phyloP scores from a whole-genome alignment of 1,284 basidiomycete species.

The Pseudozyma pruni region DNA sequence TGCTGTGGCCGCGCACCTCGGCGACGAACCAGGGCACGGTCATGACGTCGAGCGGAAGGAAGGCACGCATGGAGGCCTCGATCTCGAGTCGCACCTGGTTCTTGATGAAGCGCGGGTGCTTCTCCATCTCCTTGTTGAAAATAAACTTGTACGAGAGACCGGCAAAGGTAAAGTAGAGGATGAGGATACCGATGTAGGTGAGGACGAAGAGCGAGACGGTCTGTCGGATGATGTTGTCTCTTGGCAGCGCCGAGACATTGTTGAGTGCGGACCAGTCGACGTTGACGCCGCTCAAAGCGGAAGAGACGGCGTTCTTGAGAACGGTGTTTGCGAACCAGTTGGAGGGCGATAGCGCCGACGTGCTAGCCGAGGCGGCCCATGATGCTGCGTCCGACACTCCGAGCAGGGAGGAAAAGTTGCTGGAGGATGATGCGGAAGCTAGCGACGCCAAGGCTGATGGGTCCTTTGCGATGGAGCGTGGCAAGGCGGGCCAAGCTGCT shows the following conservation, averaged over 20 bases:
- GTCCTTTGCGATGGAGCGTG: slow-evolving; percentile 35
- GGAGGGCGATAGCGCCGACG: slow-evolving; percentile 21
- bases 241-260: slow-evolving; percentile 48
- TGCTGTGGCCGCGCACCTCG: slow-evolving; percentile 87
- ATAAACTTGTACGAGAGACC: slow-evolving; percentile 80
- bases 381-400: slow-evolving; percentile 17
- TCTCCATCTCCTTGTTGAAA: slow-evolving; percentile 96
- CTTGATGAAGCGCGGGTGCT: slow-evolving; percentile 90
- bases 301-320: slow-evolving; percentile 34
- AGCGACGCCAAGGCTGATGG: slow-evolving; percentile 33
- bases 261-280: slow-evolving; percentile 43
- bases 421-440: slow-evolving; percentile 40
- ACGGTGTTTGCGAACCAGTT: slow-evolving; percentile 35
- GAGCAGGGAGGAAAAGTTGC: slow-evolving; percentile 17
- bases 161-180: slow-evolving; percentile 82
- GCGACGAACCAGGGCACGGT: slow-evolving; percentile 93
- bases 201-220: slow-evolving; percentile 78
- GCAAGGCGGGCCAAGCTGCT: slow-evolving; percentile 74
- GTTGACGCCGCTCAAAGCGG: slow-evolving; percentile 17
- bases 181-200: slow-evolving; percentile 78
- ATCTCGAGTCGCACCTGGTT: slow-evolving; percentile 86
- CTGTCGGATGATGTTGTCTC: slow-evolving; percentile 72
- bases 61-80: slow-evolving; percentile 77
- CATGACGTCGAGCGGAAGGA: slow-evolving; percentile 75
- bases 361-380: slow-evolving; percentile 39